Evolutionary conservation across 768 basidiomycete genomes (phyloP).

Genomic region (Mycena rosella): DNA sequence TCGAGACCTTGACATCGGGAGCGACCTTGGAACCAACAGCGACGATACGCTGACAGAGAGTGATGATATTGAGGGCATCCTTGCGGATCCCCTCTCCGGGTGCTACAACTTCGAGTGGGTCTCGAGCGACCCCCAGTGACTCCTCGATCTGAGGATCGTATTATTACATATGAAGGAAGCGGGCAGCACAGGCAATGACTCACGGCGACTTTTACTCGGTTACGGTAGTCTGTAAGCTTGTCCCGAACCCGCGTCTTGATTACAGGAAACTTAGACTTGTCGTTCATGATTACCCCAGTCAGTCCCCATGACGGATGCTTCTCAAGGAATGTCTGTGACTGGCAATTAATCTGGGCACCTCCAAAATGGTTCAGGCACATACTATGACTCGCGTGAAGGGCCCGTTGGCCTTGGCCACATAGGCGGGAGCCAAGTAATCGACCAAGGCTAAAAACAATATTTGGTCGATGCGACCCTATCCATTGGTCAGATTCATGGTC

Average conservation of each 20-base stretch:
- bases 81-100: neutral
- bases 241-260: neutral
- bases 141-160: neutral
- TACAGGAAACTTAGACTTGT: slow-evolving; percentile 7
- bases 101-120: neutral
- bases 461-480: too few species aligned
- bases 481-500: too few species aligned
- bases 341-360: too few species aligned
- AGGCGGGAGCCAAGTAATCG: neutral
- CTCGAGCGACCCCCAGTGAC: neutral
- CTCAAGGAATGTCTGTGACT: neutral
- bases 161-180: neutral
- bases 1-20: slow-evolving; percentile 11
- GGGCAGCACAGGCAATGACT: neutral
- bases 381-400: neutral
- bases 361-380: neutral
- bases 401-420: slow-evolving; percentile 1
- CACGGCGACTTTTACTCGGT: slow-evolving; percentile 1
- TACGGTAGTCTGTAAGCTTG: slow-evolving; percentile 3
- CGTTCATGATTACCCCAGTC: neutral
- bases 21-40: slow-evolving; percentile 9
- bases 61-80: neutral
- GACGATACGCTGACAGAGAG: slow-evolving; percentile 3
- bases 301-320: slow-evolving; percentile 14
- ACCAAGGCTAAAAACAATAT: neutral